phyloP scores from a whole-genome alignment of 108 stramenopile species.

The Aurantiochytrium sp. region DNA sequence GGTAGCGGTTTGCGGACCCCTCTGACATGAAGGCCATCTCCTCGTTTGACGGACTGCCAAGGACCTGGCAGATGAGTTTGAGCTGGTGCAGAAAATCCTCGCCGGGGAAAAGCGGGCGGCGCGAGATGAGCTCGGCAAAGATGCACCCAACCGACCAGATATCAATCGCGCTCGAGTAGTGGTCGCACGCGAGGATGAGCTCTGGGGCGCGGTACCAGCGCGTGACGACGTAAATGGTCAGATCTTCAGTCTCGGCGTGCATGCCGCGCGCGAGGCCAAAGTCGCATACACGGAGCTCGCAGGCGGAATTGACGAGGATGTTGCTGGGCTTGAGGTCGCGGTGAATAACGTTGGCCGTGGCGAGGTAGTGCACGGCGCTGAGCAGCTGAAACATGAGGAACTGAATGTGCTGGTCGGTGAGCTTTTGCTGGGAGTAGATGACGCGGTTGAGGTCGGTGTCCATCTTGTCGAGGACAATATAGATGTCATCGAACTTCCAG shows the following conservation, averaged over 20 bases:
- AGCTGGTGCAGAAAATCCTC: constrained; percentile 92
- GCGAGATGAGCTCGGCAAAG: constrained; percentile 86
- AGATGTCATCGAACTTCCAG: constrained; percentile 19
- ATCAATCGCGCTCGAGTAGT: constrained; percentile 51
- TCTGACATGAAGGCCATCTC: constrained; percentile 64
- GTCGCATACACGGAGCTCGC: constrained; percentile 56
- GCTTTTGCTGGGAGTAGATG: constrained; percentile 50
- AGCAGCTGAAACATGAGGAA: constrained; percentile 40
- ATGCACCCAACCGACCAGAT: constrained; percentile 83
- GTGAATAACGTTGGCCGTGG: constrained; percentile 42
- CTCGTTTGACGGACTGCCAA: constrained; percentile 74
- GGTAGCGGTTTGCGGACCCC: constrained; percentile 67
- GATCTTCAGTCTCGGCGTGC: constrained; percentile 43
- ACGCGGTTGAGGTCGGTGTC: constrained; percentile 63
- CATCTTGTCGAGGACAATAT: constrained; percentile 47
- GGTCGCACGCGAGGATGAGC: constrained; percentile 68
- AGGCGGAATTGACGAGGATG: constrained; percentile 45
- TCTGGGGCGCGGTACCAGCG: constrained; percentile 99
- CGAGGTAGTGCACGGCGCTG: constrained; percentile 34
- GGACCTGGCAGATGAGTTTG: constrained; percentile 79
- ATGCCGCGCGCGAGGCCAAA: constrained; percentile 55
- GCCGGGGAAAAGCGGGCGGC: constrained; percentile 82
- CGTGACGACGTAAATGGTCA: constrained; percentile 97
- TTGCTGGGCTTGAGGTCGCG: constrained; percentile 52
- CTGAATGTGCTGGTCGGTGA: constrained; percentile 33